phyloP scores from a whole-genome alignment of 75 land plant genomes.

The Azolla pinnata region DNA sequence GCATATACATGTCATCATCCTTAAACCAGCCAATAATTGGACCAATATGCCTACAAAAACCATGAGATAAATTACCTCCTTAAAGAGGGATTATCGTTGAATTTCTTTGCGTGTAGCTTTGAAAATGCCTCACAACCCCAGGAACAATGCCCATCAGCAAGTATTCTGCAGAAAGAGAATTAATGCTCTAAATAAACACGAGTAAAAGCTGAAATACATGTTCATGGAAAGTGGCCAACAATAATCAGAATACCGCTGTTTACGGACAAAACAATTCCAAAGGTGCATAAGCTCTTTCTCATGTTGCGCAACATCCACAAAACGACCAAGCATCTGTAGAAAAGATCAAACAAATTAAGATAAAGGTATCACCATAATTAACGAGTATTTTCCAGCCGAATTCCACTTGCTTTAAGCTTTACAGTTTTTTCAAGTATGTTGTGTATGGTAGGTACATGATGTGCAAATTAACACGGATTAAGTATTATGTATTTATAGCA shows the following conservation, averaged over 20 bases:
- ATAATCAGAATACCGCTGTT: conserved; percentile 49
- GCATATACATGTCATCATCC: not conserved
- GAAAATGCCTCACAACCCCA: conserved; percentile 97
- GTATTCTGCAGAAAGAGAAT: conserved; percentile 45
- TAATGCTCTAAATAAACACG: not conserved
- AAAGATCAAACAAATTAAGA: too few relatives aligned
- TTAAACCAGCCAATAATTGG: conserved; percentile 5
- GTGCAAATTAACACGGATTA: too few relatives aligned
- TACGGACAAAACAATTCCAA: conserved; percentile 95
- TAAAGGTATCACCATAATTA: too few relatives aligned
- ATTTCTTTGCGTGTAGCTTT: conserved; percentile 51
- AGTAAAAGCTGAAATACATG: not conserved
- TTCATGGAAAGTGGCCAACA: not conserved
- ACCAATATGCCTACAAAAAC: not conserved
- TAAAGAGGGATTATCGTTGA: conserved; percentile 40
- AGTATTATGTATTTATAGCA: too few relatives aligned
- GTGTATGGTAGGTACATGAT: too few relatives aligned
- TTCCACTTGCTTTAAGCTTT: too few relatives aligned
- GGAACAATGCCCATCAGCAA: conserved; percentile 92
- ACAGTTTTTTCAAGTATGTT: too few relatives aligned
- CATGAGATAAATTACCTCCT: conserved; percentile 38
- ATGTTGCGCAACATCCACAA: conserved; percentile 88
- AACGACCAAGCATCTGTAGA: conserved; percentile 94
- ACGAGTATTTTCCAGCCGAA: too few relatives aligned
- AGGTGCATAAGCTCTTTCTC: conserved; percentile 94